Evolutionary conservation across 768 basidiomycete genomes (phyloP), one percentile per base, ranked within the genome.

Genomic region (Chalciporus chontae): DNA sequence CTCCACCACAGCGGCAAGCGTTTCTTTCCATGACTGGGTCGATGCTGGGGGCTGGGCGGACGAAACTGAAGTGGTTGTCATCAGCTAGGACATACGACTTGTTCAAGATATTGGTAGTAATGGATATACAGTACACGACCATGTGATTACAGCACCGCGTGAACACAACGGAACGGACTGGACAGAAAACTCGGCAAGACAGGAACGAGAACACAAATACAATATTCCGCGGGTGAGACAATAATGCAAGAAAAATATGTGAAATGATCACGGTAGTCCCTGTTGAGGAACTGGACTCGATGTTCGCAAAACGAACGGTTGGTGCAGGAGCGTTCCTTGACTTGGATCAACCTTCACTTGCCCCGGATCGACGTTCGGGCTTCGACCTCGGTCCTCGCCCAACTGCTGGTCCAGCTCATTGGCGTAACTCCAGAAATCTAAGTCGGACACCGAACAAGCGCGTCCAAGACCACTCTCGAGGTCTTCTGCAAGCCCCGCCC

Each of bases 371-470:
- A 1, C 5, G 26, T 26, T 14, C 14, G 32, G 43, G 18, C n/a
- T 21, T 50, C 49, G n/a, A 18, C 24, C 17, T 60, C 56, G 48
- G 38, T 41, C 37, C 29, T 24, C 39, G 21, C 43, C 40, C 27
- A 31, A 23, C 13, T 18, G 27, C 31, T 41, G 48, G 31, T 49
- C 40, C 47, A 60, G 48, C 24, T 50, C 59, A 48, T 61, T 62
- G 8, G 63, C 61, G 58, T 87, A 87, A 55, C 85, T 87, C 81
- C 83, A 88, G 56, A 87, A 88, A 54, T 85, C 80, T 10, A 84
- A 65, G 47, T 75, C 75, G 21, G 61, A 65, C 14, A 62, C 61
- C n/a, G 69, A 66, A 40, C 66, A 65, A 13, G 65, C 54, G 17
- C 41, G 53, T 21, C 64, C 61, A 32, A 66, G 49, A 31, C 55